Base-by-base conservation (phyloP, 2,329 filamentous ascomycete species). In the Paraphaeosphaeria sporulosa region DNA sequence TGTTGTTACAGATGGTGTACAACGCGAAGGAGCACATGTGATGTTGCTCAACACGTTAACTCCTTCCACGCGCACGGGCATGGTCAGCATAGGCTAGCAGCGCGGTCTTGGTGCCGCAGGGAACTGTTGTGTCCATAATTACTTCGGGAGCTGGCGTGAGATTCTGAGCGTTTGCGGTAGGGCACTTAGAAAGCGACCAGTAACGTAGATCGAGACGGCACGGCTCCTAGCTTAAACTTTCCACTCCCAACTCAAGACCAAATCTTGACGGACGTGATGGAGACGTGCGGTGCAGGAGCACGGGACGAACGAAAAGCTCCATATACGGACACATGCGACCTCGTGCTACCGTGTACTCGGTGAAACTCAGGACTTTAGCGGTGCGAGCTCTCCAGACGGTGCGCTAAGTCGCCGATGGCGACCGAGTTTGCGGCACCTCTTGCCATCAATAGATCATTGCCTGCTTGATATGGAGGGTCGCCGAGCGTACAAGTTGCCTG, bases 51-150 rank as follows among this genome's bases (percentile, higher is more conserved):
- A 49, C 49, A 51, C 46, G 52, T 38, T 51, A 30, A 32, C 13
- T n/a, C 27, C 27, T 25, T 52, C 48, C 48, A 27, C 19, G 50
- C 50, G 53, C 58, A 61, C 58, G 59, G 62, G 58, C 61, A 3
- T 34, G 42, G 42, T 30, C 44, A 13, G 59, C 50, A 61, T 57
- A 63, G 51, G 58, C 50, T 46, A 19, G 56, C 44, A 23, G 38
- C 15, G 48, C 43, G 32, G 52, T 19, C 46, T 49, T 42, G 23
- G 57, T 54, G 44, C 38, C 42, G 51, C 51, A 19, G 19, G 36
- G 17, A 6, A 21, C 27, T 55, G 13, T 38, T 53, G 57, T 57
- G 12, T 49, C 44, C 23, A 19, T 46, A 36, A 25, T 19, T n/a
- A 10, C 9, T 5, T 8, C 19, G 40, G n/a, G 21, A n/a, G 40